Conservation (phyloP, 2,329 filamentous ascomycete genomes). For the Ophiostoma ips region DNA sequence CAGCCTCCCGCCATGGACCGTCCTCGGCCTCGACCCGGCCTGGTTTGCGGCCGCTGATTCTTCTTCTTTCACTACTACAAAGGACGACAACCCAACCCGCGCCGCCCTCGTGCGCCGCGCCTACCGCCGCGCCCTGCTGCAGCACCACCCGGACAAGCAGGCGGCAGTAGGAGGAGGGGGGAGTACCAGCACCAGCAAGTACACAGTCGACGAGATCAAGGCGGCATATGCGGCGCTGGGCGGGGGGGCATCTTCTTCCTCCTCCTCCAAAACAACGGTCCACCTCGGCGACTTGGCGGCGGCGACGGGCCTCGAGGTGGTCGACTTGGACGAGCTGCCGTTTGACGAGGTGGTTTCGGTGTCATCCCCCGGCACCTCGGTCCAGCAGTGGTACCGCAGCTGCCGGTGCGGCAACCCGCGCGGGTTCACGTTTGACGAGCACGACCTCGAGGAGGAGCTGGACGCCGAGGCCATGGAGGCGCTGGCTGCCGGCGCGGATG, state of each 20-base stretch:
- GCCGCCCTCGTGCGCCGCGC: conserved; percentile 41
- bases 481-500: not conserved
- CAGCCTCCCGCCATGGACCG: conserved; percentile 3
- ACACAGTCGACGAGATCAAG: conserved; percentile 50
- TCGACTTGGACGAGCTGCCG: conserved; percentile 51
- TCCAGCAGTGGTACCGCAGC: conserved; percentile 36
- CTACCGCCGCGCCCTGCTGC: conserved; percentile 50
- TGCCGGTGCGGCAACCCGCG: conserved; percentile 52
- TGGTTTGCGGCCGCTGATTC: not conserved
- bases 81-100: conserved; percentile 17
- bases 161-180: not conserved
- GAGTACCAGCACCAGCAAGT: conserved; percentile 15
- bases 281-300: conserved; percentile 2
- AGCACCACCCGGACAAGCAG: conserved; percentile 51
- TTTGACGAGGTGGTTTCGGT: conserved; percentile 29
- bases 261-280: not conserved
- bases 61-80: conserved; percentile 19
- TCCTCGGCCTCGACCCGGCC: conserved; percentile 7
- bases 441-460: conserved; percentile 40
- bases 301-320: conserved; percentile 43
- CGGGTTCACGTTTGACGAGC: conserved; percentile 45
- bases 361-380: not conserved
- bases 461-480: conserved; percentile 23
- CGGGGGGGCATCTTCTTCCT: not conserved
- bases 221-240: conserved; percentile 40